Base-by-base conservation (phyloP, 345 rosid genomes). In the Euphorbia tirucalli region DNA sequence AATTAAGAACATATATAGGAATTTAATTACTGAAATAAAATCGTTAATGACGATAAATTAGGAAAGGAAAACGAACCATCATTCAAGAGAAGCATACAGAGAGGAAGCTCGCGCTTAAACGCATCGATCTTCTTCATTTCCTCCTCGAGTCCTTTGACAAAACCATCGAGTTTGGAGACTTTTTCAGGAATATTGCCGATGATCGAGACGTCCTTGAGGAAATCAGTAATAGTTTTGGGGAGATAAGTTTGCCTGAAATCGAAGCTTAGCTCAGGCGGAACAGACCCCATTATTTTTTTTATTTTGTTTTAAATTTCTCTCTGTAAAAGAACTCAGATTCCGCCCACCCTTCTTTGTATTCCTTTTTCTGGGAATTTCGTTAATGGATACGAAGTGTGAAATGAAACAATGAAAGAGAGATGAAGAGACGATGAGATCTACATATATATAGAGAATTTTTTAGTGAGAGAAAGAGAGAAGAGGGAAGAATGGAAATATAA, bases 41-140 rank as follows among this genome's bases (percentile, higher is more conserved):
- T 7, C 8, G 5, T 30, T 1, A 50, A n/a, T 68, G 56, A 0
- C 8, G 15, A 7, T 28, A 3, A 30, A 50, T 16, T 54, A 13
- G 54, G 21, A 10, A 41, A 27, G n/a, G 18, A 27, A 68, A 75
- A 83, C 90, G 46, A 75, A 95, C 97, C 97, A 78, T 92, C 86
- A 56, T 85, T 89, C 75, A 95, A 52, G 65, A 95, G 85, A 66
- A 92, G 80, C 83, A 95, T 81, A 77, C 84, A 92, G 49, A 90
- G 85, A 80, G 99, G 99, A 52, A 95, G 88, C 87, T 95, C 89
- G 66, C 93, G 93, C 61, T 87, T 81, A 71, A 83, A 89, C 21
- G 85, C 89, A 43, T 92, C 86, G 81, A 94, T 90, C 91, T 92
- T 95, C 32, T 66, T 80, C 87, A 85, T 73, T 74, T 95, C 99